Evolutionary conservation across 148 eudicot species (phyloP).

Genomic region (Dysphania ambrosioides): DNA sequence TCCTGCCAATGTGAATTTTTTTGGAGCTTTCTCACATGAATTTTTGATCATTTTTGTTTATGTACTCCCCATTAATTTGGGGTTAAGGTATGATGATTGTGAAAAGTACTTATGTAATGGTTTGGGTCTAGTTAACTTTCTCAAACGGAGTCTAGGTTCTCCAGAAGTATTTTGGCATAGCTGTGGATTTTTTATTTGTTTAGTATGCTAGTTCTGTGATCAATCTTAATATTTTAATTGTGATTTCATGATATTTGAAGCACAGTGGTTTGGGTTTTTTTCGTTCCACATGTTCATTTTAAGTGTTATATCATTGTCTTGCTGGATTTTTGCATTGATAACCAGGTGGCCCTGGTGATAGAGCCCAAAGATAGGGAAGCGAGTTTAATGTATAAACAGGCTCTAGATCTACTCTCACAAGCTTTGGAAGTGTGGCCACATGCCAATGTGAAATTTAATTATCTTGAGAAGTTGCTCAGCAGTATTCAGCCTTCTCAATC

Average conservation of each 20-base stretch:
- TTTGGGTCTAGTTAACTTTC: background rate
- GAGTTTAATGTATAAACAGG: constrained; percentile 93
- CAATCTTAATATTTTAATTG: background rate
- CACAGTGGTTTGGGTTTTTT: background rate
- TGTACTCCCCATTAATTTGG: background rate
- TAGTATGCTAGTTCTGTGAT: background rate
- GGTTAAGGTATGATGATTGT: background rate
- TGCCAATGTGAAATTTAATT: constrained; percentile 98
- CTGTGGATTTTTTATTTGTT: background rate
- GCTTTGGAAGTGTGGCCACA: constrained; percentile 99
- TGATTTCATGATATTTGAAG: background rate
- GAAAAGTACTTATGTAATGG: background rate
- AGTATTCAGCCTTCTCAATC: constrained; percentile 91
- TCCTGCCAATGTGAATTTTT: background rate
- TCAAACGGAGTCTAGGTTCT: background rate
- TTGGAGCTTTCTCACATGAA: background rate
- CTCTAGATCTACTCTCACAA: constrained; percentile 82
- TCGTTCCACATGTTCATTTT: background rate
- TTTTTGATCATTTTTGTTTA: background rate
- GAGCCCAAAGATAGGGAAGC: constrained; percentile 99
- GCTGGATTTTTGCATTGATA: background rate
- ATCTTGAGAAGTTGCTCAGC: constrained; percentile 91
- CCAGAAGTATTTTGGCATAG: background rate
- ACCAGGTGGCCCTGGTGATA: constrained; percentile 90
- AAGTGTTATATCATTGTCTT: background rate